Percentiles rank a stretch among this genome's conserved stretches.
Conservation (phyloP, 2,329 filamentous ascomycete species). For the Ustilaginoidea virens region DNA sequence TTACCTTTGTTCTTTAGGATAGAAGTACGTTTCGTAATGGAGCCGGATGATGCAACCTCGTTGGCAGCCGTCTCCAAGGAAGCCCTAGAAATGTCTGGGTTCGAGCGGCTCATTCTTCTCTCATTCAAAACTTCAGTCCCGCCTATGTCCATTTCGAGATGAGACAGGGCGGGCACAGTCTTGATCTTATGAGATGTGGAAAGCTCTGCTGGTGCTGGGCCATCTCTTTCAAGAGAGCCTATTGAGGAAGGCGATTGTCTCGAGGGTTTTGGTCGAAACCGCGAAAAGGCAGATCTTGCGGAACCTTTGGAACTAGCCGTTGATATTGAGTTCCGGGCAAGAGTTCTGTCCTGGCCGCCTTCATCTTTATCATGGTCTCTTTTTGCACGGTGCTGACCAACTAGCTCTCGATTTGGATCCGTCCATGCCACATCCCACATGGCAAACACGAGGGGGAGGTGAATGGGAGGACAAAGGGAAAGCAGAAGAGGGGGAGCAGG, state of each 20-base stretch:
- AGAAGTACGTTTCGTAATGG: background rate
- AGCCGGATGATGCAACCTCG: background rate
- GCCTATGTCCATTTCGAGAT: slow-evolving; percentile 3
- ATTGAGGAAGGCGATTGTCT: slow-evolving; percentile 5
- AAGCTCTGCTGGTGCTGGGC: background rate
- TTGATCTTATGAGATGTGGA: background rate
- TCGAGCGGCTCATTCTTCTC: background rate
- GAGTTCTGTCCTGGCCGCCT: slow-evolving; percentile 3
- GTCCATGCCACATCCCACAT: slow-evolving; percentile 49
- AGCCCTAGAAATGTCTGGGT: background rate
- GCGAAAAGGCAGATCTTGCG: slow-evolving; percentile 6
- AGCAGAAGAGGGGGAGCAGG: too few species aligned
- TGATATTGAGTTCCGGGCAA: slow-evolving; percentile 4
- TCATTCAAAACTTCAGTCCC: slow-evolving; percentile 1
- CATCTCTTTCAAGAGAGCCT: background rate
- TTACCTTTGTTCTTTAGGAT: too few species aligned
- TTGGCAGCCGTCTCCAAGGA: background rate
- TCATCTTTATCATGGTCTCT: slow-evolving; percentile 27
- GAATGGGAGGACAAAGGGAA: too few species aligned
- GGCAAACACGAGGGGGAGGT: slow-evolving; percentile 6
- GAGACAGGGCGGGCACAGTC: slow-evolving; percentile 1
- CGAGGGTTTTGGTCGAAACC: slow-evolving; percentile 15
- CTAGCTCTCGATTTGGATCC: slow-evolving; percentile 34
- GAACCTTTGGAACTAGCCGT: slow-evolving; percentile 5
- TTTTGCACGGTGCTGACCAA: slow-evolving; percentile 34